phyloP scores from a whole-genome alignment of 2,329 filamentous ascomycete species.

The Penicillium corylophilum region DNA sequence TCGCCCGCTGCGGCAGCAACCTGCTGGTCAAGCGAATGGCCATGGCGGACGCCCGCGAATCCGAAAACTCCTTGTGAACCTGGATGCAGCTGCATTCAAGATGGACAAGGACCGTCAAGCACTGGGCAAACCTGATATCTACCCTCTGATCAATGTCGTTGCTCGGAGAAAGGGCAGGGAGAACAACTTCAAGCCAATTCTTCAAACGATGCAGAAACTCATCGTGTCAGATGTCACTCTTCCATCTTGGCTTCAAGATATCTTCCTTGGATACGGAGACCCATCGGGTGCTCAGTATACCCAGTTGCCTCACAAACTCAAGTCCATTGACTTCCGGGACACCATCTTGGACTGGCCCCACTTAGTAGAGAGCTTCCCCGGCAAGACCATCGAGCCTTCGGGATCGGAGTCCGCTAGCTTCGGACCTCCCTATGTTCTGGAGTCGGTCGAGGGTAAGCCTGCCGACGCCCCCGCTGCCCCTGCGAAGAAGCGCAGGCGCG shows the following conservation, averaged over 20 bases:
- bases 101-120: conserved; percentile 67
- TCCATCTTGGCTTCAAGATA: conserved; percentile 90
- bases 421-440: conserved; percentile 81
- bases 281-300: conserved; percentile 84
- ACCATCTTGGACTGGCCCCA: conserved; percentile 97
- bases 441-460: conserved; percentile 58
- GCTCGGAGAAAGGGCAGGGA: conserved; percentile 80
- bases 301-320: conserved; percentile 72
- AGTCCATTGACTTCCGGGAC: conserved; percentile 83
- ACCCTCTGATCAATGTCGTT: conserved; percentile 80
- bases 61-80: conserved; percentile 72
- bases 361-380: conserved; percentile 83
- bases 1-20: conserved; percentile 63
- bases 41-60: conserved; percentile 58
- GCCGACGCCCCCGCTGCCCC: conserved; percentile 57
- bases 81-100: conserved; percentile 77
- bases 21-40: conserved; percentile 59
- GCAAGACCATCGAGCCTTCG: conserved; percentile 77
- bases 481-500: conserved; percentile 84
- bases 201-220: conserved; percentile 86
- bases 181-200: conserved; percentile 94
- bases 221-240: conserved; percentile 81
- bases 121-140: conserved; percentile 72
- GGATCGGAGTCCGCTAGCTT: conserved; percentile 71
- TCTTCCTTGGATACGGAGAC: conserved; percentile 96